phyloP scores from a whole-genome alignment of 2,329 filamentous ascomycete genomes.

The Capronia epimyces region DNA sequence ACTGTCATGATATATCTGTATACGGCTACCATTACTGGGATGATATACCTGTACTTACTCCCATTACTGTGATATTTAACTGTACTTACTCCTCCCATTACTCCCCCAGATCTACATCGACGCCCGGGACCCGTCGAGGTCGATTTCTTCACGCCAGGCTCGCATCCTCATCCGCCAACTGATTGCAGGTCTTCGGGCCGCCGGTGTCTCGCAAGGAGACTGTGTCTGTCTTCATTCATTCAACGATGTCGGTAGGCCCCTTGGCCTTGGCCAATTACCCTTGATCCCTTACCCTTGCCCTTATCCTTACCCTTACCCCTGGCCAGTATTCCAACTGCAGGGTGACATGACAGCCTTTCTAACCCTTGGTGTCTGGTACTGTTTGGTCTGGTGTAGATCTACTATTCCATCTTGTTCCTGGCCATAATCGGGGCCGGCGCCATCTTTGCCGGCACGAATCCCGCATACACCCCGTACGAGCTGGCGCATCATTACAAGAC shows the following conservation, averaged over 20 bases:
- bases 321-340: slow-evolving; percentile 2
- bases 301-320: too few relatives aligned
- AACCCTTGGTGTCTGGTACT: too few relatives aligned
- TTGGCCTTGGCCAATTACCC: too few relatives aligned
- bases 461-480: slow-evolving; percentile 44
- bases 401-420: slow-evolving; percentile 38
- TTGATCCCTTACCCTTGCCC: too few relatives aligned
- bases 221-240: slow-evolving; percentile 53
- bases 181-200: slow-evolving; percentile 44
- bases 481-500: slow-evolving; percentile 43
- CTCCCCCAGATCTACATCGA: slow-evolving; percentile 42
- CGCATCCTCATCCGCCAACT: slow-evolving; percentile 43
- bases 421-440: slow-evolving; percentile 46
- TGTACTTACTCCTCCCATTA: not conserved
- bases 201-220: slow-evolving; percentile 41
- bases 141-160: slow-evolving; percentile 14
- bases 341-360: not conserved
- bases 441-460: slow-evolving; percentile 48
- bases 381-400: too few relatives aligned
- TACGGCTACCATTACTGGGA: not conserved
- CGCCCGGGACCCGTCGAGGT: slow-evolving; percentile 40
- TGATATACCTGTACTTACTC: not conserved
- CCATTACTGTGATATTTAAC: not conserved
- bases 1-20: too few relatives aligned
- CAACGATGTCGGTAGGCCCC: too few relatives aligned